Evolutionary conservation across 73 alveolate genomes (phyloP), one percentile per base, ranked within the genome.

Genomic region (Stentor roeselii): DNA sequence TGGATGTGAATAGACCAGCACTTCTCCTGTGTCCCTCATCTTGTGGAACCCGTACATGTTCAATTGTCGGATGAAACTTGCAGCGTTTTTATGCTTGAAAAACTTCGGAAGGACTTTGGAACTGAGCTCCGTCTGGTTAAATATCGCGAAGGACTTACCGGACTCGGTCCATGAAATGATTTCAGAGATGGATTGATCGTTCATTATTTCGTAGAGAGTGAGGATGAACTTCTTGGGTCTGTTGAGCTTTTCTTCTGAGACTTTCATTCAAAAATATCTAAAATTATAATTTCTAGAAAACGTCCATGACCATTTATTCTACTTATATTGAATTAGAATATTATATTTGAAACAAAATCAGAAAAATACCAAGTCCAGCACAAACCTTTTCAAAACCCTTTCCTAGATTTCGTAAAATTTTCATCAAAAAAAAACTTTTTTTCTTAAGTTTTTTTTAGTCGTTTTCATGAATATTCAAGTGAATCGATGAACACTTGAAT

Each of bases 11-110:
- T 50, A 50, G 21, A 50, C 21, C 21, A 11, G 67, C 30, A 50
- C 74, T 34, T 90, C 91, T 36, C 85, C 67, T 30, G 76, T 82
- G 3, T 78, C 59, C 75, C 94, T 86, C 59, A 87, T 78, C 84
- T 95, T 95, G 67, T 91, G 97, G 88, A 95, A 95, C 85, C 93
- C 97, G 83, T 95, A 95, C 97, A 96, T 96, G 84, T 96, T 95
- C 88, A 98, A 95, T 87, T 98, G 97, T 77, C 99, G 61, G 40
- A 98, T 98, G 87, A 98, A 98, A 41, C 99, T 95, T 0, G 99
- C 93, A 82, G 87, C 95, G 86, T 98, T 98, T 59, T 93, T 94
- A 86, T 98, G 99, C 78, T 98, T 98, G 89, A 92, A 98, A 88
- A 84, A 98, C 88, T 85, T 78, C 36, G 99, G 99, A 67, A 98